Evolutionary conservation across 1,139 yeast species (phyloP).

Genomic region (Wickerhamomyces sp.): DNA sequence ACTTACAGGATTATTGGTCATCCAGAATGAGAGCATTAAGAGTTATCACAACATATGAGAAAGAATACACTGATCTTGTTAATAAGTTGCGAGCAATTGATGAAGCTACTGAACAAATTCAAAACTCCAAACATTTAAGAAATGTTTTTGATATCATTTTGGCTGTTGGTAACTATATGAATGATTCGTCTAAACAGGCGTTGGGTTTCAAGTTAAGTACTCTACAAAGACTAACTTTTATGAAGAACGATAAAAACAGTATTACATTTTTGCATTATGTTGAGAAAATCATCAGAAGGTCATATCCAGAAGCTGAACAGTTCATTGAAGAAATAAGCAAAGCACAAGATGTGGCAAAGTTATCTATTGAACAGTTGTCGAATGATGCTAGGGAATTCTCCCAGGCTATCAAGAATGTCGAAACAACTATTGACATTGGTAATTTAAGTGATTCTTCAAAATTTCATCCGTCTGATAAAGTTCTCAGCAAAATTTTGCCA

Average conservation of each 20-base stretch:
- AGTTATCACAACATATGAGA: slow-evolving; percentile 58
- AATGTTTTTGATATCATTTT: slow-evolving; percentile 71
- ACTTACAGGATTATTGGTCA: slow-evolving; percentile 76
- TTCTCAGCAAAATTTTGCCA: slow-evolving; percentile 59
- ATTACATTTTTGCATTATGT: slow-evolving; percentile 79
- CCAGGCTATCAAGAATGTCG: slow-evolving; percentile 60
- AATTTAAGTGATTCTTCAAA: slow-evolving; percentile 70
- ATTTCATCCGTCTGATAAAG: slow-evolving; percentile 71
- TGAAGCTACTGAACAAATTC: slow-evolving; percentile 57
- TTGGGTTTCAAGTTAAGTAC: slow-evolving; percentile 75
- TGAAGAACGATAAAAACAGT: slow-evolving; percentile 74
- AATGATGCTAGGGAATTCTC: slow-evolving; percentile 58
- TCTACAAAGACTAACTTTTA: slow-evolving; percentile 67
- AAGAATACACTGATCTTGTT: slow-evolving; percentile 66
- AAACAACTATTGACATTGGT: slow-evolving; percentile 68
- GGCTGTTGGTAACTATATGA: slow-evolving; percentile 83
- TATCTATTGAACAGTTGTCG: slow-evolving; percentile 63
- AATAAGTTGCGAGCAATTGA: slow-evolving; percentile 58
- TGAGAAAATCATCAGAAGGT: slow-evolving; percentile 63
- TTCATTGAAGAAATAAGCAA: slow-evolving; percentile 60
- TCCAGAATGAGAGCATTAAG: slow-evolving; percentile 70
- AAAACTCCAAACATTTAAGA: slow-evolving; percentile 53
- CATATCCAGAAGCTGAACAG: slow-evolving; percentile 59
- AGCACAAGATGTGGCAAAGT: slow-evolving; percentile 56
- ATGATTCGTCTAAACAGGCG: slow-evolving; percentile 74